Evolutionary conservation across 2,329 filamentous ascomycete species (phyloP).

Genomic region (Fusarium camptoceras): DNA sequence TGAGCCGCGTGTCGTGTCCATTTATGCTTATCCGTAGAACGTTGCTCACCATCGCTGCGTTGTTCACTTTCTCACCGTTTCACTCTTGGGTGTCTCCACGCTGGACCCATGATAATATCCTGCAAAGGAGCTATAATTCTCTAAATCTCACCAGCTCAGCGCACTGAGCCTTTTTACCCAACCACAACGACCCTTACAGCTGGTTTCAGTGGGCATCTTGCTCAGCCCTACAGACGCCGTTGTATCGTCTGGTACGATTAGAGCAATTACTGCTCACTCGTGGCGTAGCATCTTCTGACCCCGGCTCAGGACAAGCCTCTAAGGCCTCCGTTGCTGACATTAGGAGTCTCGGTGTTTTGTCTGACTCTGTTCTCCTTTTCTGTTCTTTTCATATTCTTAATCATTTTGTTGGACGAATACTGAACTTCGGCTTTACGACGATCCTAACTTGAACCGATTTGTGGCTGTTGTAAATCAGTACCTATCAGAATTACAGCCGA

Average conservation of each 20-base stretch:
- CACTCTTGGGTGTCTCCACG: slow-evolving; percentile 28
- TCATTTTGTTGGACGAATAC: slow-evolving; percentile 6
- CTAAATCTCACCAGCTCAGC: slow-evolving; percentile 26
- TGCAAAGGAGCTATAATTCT: slow-evolving; percentile 30
- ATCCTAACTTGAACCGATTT: slow-evolving; percentile 18
- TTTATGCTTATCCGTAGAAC: slow-evolving; percentile 25
- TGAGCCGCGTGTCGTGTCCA: slow-evolving; percentile 15
- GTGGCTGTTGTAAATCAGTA: slow-evolving; percentile 6
- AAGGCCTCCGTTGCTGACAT: slow-evolving; percentile 47
- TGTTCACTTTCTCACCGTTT: slow-evolving; percentile 27
- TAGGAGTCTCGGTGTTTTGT: slow-evolving; percentile 26
- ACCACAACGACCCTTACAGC: slow-evolving; percentile 27
- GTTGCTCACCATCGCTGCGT: slow-evolving; percentile 5
- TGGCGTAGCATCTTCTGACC: slow-evolving; percentile 45
- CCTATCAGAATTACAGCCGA: slow-evolving; percentile 3
- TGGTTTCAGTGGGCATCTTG: slow-evolving; percentile 38
- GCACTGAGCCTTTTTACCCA: slow-evolving; percentile 24
- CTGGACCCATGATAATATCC: slow-evolving; percentile 30
- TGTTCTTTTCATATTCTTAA: slow-evolving; percentile 9
- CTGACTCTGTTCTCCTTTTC: slow-evolving; percentile 24
- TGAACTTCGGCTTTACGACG: slow-evolving; percentile 1
- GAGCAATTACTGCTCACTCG: slow-evolving; percentile 40
- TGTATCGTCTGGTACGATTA: slow-evolving; percentile 29
- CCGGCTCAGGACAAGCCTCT: slow-evolving; percentile 33
- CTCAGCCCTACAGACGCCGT: slow-evolving; percentile 44